Evolutionary conservation across 78 protist genomes (phyloP).

Genomic region (Capsaspora owczarzaki): DNA sequence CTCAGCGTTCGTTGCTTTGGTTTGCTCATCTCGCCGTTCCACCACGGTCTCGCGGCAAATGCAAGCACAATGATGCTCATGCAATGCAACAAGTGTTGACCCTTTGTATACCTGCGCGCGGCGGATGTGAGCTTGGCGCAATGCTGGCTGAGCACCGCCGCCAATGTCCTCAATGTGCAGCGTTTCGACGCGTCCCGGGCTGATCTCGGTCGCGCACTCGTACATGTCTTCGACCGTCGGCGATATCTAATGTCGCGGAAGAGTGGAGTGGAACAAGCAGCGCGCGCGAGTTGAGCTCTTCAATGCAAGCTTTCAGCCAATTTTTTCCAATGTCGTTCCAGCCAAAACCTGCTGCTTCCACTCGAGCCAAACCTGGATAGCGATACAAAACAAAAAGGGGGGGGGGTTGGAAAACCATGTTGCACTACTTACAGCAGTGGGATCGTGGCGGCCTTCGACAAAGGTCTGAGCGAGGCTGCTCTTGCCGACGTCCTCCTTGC

Average conservation of each 20-base stretch:
- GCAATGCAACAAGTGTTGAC: neutral
- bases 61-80: neutral
- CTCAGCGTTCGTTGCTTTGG: neutral
- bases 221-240: neutral
- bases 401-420: neutral
- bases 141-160: neutral
- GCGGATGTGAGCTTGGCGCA: neutral
- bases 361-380: too few species aligned
- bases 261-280: neutral
- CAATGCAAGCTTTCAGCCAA: neutral
- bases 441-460: neutral
- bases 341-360: too few species aligned
- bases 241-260: neutral
- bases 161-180: neutral
- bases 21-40: neutral
- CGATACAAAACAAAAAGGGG: neutral
- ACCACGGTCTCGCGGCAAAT: neutral
- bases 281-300: neutral
- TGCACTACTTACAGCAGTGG: neutral
- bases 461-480: neutral
- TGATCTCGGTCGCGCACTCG: neutral
- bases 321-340: neutral
- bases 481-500: neutral
- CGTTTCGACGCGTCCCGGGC: neutral
- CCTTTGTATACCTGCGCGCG: neutral